These are phyloP conservation scores for Inosperma sp. DNA, from an alignment of 768 basidiomycete species.

Conservation along the genomic window DNA sequence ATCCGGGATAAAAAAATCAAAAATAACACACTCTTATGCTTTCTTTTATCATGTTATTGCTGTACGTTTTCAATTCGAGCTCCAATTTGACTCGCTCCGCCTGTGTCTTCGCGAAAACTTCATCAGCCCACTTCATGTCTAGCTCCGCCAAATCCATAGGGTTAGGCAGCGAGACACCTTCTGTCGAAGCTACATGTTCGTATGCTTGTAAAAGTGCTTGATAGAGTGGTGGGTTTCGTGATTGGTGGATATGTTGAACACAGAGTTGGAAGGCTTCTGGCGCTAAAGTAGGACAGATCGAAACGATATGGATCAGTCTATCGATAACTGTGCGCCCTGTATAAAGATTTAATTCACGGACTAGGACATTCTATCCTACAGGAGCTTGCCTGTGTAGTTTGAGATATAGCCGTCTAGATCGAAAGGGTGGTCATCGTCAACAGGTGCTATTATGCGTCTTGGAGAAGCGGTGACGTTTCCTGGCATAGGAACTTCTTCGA, in stretches of 20 bases:
- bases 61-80: constrained; percentile 91
- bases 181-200: constrained; percentile 37
- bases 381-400: constrained; percentile 60
- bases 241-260: constrained; percentile 56
- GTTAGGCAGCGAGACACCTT: constrained; percentile 40
- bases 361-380: constrained; percentile 2
- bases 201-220: constrained; percentile 50
- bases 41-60: constrained; percentile 98
- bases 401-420: constrained; percentile 79
- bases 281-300: constrained; percentile 62
- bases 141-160: constrained; percentile 44
- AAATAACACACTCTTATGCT: constrained; percentile 84
- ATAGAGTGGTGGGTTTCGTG: constrained; percentile 64
- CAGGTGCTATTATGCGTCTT: constrained; percentile 36
- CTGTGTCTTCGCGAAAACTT: constrained; percentile 56
- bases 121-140: constrained; percentile 73
- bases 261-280: constrained; percentile 68
- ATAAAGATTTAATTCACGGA: constrained; percentile 1
- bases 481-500: constrained; percentile 28
- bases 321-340: constrained; percentile 74
- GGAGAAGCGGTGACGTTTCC: constrained; percentile 18
- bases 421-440: constrained; percentile 82
- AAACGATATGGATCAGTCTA: constrained; percentile 65
- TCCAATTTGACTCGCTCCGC: constrained; percentile 82
- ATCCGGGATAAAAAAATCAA: background rate